Evolutionary conservation across 2,329 filamentous ascomycete species (phyloP).

Genomic region (Alternaria triticina): DNA sequence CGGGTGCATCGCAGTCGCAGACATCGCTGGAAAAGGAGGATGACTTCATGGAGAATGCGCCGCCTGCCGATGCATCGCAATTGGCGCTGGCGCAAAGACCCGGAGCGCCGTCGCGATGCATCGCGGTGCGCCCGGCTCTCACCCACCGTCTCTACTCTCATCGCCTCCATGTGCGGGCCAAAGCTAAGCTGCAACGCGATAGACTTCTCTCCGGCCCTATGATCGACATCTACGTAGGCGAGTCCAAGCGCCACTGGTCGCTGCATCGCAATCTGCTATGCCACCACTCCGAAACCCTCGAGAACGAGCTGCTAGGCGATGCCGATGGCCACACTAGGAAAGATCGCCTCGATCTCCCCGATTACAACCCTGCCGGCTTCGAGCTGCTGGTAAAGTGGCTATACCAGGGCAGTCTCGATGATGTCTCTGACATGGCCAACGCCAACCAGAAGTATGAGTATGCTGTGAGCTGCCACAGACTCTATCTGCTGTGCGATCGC

Average conservation of each 20-base stretch:
- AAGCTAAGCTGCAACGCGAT: conserved; percentile 56
- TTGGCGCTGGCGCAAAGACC: conserved; percentile 16
- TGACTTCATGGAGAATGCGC: conserved; percentile 21
- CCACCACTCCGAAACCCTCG: conserved; percentile 58
- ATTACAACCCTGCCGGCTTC: conserved; percentile 60
- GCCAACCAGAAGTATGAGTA: conserved; percentile 61
- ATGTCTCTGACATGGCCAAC: conserved; percentile 53
- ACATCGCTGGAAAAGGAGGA: conserved; percentile 15
- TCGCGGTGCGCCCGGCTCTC: conserved; percentile 41
- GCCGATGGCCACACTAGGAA: conserved; percentile 41
- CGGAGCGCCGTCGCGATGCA: conserved; percentile 21
- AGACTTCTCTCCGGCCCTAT: conserved; percentile 61
- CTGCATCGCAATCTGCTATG: conserved; percentile 61
- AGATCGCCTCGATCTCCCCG: conserved; percentile 55
- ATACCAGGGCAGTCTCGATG: conserved; percentile 61
- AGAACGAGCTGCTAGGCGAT: conserved; percentile 48
- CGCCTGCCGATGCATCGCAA: conserved; percentile 15
- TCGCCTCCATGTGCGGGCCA: conserved; percentile 47
- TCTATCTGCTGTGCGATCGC: conserved; percentile 60
- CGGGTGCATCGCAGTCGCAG: conserved; percentile 25
- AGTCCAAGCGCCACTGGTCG: conserved; percentile 55
- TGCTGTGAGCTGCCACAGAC: conserved; percentile 60
- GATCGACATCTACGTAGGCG: conserved; percentile 60
- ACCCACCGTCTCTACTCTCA: conserved; percentile 46
- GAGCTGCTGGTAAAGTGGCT: conserved; percentile 64